Conservation (phyloP, 306 rosid species). For the Gillenia trifoliata region DNA sequence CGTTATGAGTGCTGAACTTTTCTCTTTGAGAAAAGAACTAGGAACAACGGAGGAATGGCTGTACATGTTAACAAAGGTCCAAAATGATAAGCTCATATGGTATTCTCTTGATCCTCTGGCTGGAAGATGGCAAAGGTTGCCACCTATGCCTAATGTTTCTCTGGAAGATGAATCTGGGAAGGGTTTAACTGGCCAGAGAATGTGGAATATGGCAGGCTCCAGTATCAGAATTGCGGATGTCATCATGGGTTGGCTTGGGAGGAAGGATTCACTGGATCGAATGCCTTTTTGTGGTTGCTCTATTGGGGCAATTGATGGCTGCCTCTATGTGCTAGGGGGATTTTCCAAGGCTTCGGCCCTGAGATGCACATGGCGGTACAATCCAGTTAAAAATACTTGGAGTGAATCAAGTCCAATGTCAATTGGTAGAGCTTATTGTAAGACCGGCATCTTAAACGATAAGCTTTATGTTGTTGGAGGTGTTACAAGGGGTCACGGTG, state of each 20-base stretch:
- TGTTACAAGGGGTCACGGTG: constrained; percentile 78
- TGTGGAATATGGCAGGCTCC: constrained; percentile 76
- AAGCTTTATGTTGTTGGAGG: constrained; percentile 96
- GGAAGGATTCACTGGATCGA: constrained; percentile 58
- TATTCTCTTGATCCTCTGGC: constrained; percentile 76
- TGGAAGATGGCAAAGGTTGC: constrained; percentile 75
- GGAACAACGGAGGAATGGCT: constrained; percentile 90
- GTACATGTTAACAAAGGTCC: constrained; percentile 64
- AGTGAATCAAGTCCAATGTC: constrained; percentile 70
- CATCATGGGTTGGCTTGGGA: constrained; percentile 80
- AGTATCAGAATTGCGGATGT: constrained; percentile 65
- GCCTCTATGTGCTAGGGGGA: constrained; percentile 89
- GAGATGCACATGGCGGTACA: constrained; percentile 69
- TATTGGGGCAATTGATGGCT: constrained; percentile 74
- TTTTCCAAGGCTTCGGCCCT: constrained; percentile 79
- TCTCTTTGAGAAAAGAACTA: constrained; percentile 64
- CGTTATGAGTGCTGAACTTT: constrained; percentile 52
- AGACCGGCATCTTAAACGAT: constrained; percentile 71
- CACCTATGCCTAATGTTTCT: constrained; percentile 61
- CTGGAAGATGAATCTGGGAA: constrained; percentile 52
- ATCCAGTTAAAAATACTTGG: constrained; percentile 66
- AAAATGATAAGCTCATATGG: constrained; percentile 60
- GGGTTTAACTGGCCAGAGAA: constrained; percentile 53
- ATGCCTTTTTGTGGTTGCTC: constrained; percentile 91
- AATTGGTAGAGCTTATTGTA: constrained; percentile 77